Base-by-base conservation (phyloP, 2,329 filamentous ascomycete genomes). In the Colletotrichum liriopes region DNA sequence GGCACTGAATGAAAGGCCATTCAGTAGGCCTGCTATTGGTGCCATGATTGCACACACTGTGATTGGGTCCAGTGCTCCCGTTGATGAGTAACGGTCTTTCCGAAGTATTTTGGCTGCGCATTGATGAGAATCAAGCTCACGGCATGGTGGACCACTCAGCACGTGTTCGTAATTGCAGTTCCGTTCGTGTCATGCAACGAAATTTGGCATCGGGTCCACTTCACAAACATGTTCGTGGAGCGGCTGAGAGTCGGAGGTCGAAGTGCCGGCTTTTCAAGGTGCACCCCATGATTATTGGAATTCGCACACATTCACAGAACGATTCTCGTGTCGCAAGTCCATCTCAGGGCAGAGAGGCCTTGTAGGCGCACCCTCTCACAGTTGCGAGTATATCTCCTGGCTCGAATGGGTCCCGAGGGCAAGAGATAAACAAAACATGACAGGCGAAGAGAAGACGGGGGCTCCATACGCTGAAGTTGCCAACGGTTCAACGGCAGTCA, bases 401-500 rank as follows among this genome's bases (percentile, higher is more conserved):
- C 18, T n/a, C 51, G 16, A 4, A 54, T n/a, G 3, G 2, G 6
- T 1, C 18, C 18, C 26, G 5, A 14, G 9, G 32, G 11, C 18
- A 35, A 29, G 32, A 35, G 8, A 12, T 14, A 11, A n/a, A 9
- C 26, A 35, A 14, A 9, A 18, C 20, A n/a, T n/a, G 20, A 29
- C 32, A 2, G 35, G 32, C 16, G 52, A 55, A 5, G 2, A 11
- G 9, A 37, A 55, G 3, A 35, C 1, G 20, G 18, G 11, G 6
- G 37, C 12, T 14, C 16, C 20, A 3, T 18, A 16, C 12, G 11
- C 20, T 37, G 41, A n/a, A 2, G 9, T 23, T 49, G n/a, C 32
- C 20, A 29, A 35, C 59, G 43, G 59, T 43, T 61, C 43, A n/a
- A 61, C 43, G 43, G 59, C 59, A 49, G 20, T 20, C 14, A 23